Conservation (phyloP, 148 eudicot species). For the Gaultheria prostrata region DNA sequence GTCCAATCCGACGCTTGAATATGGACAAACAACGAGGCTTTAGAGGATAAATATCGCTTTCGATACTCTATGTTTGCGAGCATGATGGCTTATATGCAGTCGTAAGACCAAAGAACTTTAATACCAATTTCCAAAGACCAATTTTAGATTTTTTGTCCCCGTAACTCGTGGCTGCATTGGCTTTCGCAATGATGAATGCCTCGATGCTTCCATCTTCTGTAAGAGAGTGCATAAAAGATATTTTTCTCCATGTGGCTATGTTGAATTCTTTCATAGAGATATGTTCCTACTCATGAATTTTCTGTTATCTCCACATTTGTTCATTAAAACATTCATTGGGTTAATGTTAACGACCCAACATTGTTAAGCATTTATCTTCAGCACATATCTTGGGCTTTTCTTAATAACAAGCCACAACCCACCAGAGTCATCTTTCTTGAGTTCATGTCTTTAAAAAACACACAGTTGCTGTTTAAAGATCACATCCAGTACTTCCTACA, state of each 20-base stretch:
- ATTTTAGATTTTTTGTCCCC: not conserved
- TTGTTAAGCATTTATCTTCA: not conserved
- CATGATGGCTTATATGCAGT: not conserved
- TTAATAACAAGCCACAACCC: not conserved
- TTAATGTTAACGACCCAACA: not conserved
- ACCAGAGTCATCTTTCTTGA: not conserved
- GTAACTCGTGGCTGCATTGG: not conserved
- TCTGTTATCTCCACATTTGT: not conserved
- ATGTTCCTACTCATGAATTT: not conserved
- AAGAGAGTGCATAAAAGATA: not conserved
- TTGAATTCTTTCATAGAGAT: not conserved
- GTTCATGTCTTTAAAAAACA: not conserved
- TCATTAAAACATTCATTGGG: not conserved
- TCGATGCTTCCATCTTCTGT: slow-evolving; percentile 3
- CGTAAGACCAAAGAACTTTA: not conserved
- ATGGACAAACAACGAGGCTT: too few relatives aligned
- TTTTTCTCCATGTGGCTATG: not conserved
- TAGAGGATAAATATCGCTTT: not conserved
- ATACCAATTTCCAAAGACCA: not conserved
- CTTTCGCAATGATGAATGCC: not conserved
- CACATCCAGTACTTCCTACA: not conserved
- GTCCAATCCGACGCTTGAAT: too few relatives aligned
- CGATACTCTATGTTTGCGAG: not conserved
- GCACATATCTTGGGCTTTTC: not conserved
- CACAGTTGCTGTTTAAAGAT: not conserved